Percentiles rank a stretch among this genome's conserved stretches.
Conservation (phyloP, 805 yeast genomes). For the Groenewaldozyma salmanticensis region DNA sequence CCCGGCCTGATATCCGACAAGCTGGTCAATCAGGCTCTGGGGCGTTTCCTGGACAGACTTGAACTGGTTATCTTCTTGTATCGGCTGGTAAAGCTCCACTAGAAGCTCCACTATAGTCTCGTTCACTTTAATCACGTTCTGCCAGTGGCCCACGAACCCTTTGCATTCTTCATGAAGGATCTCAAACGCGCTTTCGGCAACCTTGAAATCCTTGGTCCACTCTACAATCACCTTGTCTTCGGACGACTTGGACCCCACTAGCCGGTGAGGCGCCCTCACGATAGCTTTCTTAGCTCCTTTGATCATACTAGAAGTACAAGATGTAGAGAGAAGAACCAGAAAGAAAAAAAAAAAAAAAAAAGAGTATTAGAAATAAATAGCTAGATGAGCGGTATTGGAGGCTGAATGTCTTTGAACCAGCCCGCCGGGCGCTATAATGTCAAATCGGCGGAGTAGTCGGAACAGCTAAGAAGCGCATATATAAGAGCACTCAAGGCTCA, state of each 20-base stretch:
- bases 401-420: too few species aligned
- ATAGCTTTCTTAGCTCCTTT: slow-evolving; percentile 30
- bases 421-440: too few species aligned
- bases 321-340: slow-evolving; percentile 1
- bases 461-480: too few species aligned
- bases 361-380: too few species aligned
- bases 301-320: slow-evolving; percentile 11
- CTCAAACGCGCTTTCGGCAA: slow-evolving; percentile 25
- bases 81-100: slow-evolving; percentile 19
- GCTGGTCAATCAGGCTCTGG: slow-evolving; percentile 10
- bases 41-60: slow-evolving; percentile 25
- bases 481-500: too few species aligned
- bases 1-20: background rate
- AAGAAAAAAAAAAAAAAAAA: background rate
- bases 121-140: slow-evolving; percentile 14
- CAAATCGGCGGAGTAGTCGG: too few species aligned
- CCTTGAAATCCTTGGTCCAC: slow-evolving; percentile 27
- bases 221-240: slow-evolving; percentile 27
- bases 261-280: slow-evolving; percentile 28
- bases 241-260: slow-evolving; percentile 25
- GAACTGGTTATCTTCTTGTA: slow-evolving; percentile 21
- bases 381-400: too few species aligned
- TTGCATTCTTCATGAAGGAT: slow-evolving; percentile 18
- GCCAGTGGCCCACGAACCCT: slow-evolving; percentile 20
- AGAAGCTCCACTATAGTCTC: slow-evolving; percentile 13